Conservation (phyloP, 2,329 filamentous ascomycete species). For the Trichoderma sp. region DNA sequence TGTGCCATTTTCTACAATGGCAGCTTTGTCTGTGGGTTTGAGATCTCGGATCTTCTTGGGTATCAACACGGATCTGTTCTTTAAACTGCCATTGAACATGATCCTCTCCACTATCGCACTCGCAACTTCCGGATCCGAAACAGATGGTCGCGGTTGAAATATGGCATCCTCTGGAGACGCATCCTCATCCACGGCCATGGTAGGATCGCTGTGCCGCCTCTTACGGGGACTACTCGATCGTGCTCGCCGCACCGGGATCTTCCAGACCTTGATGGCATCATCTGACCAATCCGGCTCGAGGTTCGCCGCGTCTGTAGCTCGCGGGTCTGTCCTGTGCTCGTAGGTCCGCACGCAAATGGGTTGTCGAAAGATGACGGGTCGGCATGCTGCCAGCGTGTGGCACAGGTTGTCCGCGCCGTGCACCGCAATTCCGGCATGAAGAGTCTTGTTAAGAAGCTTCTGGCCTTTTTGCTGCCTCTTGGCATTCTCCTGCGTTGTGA, state of each 20-base stretch:
- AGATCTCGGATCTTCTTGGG: constrained; percentile 30
- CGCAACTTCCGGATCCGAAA: constrained; percentile 34
- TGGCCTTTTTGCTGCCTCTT: constrained; percentile 40
- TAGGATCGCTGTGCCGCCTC: constrained; percentile 27
- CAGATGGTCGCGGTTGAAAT: constrained; percentile 14
- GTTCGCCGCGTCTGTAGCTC: constrained; percentile 27
- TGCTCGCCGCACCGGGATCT: constrained; percentile 53
- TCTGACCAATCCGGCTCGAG: constrained; percentile 69
- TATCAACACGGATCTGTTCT: constrained; percentile 26
- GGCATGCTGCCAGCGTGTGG: constrained; percentile 76
- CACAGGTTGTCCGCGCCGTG: constrained; percentile 79
- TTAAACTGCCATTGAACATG: constrained; percentile 37
- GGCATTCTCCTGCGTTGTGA: constrained; percentile 38
- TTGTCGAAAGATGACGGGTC: constrained; percentile 82
- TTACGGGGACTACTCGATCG: constrained; percentile 37
- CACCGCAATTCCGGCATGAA: constrained; percentile 52
- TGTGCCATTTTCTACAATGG: constrained; percentile 61
- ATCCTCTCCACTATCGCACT: constrained; percentile 32
- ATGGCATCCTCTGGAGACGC: neutral
- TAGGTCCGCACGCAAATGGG: constrained; percentile 69
- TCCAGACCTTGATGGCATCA: constrained; percentile 78
- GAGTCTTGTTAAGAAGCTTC: constrained; percentile 26
- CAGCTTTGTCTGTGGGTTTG: constrained; percentile 40
- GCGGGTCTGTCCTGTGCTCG: constrained; percentile 58
- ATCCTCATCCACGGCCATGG: neutral